Base-by-base conservation (phyloP, 371 early-diverging fungal genomes). In the Haplosporangium sp. region DNA sequence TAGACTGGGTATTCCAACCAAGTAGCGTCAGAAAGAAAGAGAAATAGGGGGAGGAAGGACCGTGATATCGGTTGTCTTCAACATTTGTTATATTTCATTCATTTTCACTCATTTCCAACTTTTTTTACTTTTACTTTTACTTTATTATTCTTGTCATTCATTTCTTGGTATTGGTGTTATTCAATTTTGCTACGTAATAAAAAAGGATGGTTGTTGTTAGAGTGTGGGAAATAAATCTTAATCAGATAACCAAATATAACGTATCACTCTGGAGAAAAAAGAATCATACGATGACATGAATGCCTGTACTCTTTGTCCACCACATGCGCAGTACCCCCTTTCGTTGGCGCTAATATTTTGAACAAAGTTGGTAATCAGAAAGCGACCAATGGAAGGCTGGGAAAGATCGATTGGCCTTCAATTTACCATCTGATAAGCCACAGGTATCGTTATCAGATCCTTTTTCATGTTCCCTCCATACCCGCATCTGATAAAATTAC, bases 351-450 rank as follows among this genome's bases (percentile, higher is more conserved):
- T n/a, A n/a, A n/a, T 44, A 13, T 10, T 10, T 13, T 5, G 11
- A 44, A 13, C 44, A 44, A 44, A 7, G 44, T 13, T 7, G 27
- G 27, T 27, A 27, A 27, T 27, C 27, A 27, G 27, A 27, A 27
- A 27, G 27, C 27, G 27, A 27, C 27, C 9, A 50, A 50, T 50
- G 50, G 50, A 50, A 50, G 15, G 19, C 5, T 15, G 13, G 5
- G 50, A 50, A 42, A 19, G 50, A 50, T 15, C 15, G 19, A 27
- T 27, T 15, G 50, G 17, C 5, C 17, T 7, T 17, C 13, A 50
- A 19, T 13, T n/a, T 11, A 8, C 42, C 65, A 53, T 64, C 65
- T 20, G 65, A 64, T 64, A 64, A 64, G 65, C 65, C 65, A 65
- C 56, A 37, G 45, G 13, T 39, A 8, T 27, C 27, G 58, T 59